Conservation (phyloP, 257 asterid species). For the Salvia rosmarinus region DNA sequence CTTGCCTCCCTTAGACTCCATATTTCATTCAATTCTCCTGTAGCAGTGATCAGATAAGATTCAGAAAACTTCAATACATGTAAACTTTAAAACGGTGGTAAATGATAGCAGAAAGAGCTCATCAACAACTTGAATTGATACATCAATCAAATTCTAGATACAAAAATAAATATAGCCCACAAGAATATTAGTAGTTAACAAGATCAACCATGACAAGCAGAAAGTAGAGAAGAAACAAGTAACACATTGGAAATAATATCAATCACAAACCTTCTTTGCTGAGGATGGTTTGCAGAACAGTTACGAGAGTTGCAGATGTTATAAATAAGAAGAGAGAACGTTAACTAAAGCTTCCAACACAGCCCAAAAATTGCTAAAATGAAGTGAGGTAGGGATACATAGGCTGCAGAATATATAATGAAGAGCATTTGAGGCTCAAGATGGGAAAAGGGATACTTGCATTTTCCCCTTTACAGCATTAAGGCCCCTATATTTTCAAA, state of each 20-base stretch:
- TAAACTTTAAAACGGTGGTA: background rate
- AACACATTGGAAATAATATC: background rate
- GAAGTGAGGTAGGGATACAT: background rate
- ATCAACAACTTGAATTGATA: background rate
- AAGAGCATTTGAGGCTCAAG: background rate
- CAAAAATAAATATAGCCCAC: background rate
- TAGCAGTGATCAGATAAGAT: conserved; percentile 5
- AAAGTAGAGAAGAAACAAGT: too few species aligned
- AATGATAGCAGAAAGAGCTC: background rate
- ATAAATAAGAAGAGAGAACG: background rate
- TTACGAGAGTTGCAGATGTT: background rate
- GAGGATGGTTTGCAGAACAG: background rate
- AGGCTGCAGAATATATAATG: background rate
- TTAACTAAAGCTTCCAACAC: background rate
- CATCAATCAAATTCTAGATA: background rate
- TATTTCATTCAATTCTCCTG: conserved; percentile 43
- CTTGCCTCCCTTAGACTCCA: conserved; percentile 53
- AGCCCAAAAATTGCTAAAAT: background rate
- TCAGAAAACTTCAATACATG: background rate
- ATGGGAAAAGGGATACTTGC: background rate
- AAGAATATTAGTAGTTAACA: background rate
- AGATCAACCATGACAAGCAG: background rate
- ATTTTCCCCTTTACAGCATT: background rate
- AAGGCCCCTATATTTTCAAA: background rate
- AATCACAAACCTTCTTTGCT: background rate